Conservation (phyloP, 768 basidiomycete species). For the Trametes cingulata region DNA sequence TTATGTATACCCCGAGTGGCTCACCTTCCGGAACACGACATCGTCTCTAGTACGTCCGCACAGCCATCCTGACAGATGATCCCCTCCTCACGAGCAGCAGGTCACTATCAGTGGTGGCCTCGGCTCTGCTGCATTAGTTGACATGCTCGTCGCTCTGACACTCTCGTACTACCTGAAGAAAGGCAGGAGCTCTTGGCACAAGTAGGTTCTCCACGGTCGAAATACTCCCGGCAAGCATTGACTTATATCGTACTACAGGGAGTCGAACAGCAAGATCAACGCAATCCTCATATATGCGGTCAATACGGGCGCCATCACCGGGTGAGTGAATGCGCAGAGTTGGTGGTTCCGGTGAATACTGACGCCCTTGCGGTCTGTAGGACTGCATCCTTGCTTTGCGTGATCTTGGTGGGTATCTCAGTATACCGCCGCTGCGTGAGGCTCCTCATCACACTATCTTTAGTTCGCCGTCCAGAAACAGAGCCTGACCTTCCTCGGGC, state of each 20-base stretch:
- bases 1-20: neutral
- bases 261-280: conserved; percentile 15
- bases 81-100: neutral
- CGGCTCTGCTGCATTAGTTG: conserved; percentile 9
- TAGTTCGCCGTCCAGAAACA: neutral
- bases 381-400: neutral
- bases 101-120: conserved; percentile 12
- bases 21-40: neutral
- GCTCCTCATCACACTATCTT: neutral
- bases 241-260: neutral
- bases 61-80: too few species aligned
- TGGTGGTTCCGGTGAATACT: neutral
- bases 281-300: conserved; percentile 4
- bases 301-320: conserved; percentile 10
- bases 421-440: neutral
- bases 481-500: neutral
- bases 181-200: conserved; percentile 5
- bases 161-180: conserved; percentile 12
- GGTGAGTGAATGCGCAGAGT: neutral
- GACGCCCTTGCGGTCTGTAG: neutral
- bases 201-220: neutral
- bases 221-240: neutral
- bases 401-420: neutral
- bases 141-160: conserved; percentile 11
- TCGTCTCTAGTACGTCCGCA: neutral